Base-by-base conservation (phyloP, 345 rosid species). In the Populus alba region DNA sequence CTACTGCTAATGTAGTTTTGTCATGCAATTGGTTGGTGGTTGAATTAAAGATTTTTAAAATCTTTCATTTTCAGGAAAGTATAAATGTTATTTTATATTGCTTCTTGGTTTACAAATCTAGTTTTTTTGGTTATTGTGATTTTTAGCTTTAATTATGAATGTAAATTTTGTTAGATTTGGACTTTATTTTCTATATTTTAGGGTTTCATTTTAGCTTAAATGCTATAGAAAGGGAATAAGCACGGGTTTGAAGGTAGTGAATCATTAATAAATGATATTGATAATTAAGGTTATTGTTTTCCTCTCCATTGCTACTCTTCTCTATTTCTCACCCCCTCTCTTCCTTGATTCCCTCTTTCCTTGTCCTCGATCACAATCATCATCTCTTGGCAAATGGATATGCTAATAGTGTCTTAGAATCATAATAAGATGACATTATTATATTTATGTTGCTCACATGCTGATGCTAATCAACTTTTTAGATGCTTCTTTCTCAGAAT, bases 401-500 rank as follows among this genome's bases (percentile, higher is more conserved):
- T 22, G 61, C 62, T 55, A 8, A 22, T 59, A 59, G 65, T 59
- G 27, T 11, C 65, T 10, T 23, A n/a, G 29, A 59, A 59, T 59
- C 15, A 59, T 59, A 59, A 59, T n/a, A 59, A n/a, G 65, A n/a
- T 59, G 65, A 59, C 62, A 8, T 25, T 9, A n/a, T 6, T 55
- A 22, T 67, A 18, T 6, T 29, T 65, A 22, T 38, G 38, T 68
- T 80, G 74, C 51, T 70, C 69, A 31, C 59, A 51, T 63, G 47
- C 35, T 22, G 31, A 6, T 45, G 45, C 62, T 41, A 47, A 33
- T 41, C 8, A 1, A 43, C 29, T 23, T 73, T 51, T 65, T 49
- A 57, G 49, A 41, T 76, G 74, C 68, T 68, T 77, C 33, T 69
- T 77, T 73, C 55, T 71, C 65, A 8, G 49, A 72, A 78, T 76